Evolutionary conservation across 495 filamentous ascomycete species (phyloP), one percentile per base, ranked within the genome.

Genomic region (Parachaetomium inaequale): DNA sequence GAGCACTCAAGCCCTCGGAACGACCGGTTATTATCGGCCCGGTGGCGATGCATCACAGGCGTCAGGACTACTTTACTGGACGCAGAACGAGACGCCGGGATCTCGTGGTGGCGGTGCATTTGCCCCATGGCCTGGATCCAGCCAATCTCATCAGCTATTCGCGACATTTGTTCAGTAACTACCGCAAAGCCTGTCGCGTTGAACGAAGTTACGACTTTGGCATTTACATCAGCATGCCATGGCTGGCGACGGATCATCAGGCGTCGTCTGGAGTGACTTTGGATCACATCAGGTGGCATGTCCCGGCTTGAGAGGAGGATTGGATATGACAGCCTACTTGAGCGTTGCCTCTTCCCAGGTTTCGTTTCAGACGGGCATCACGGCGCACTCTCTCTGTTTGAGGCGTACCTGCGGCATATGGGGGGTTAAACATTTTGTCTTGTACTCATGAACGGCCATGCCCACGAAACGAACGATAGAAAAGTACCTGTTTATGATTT

Each of bases 401-500:
- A 23, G 46, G 23, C 19, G 45, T 47, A 25, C 23, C n/a, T 23
- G 49, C 5, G 47, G 26, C 26, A 11, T 3, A 32, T 40, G 28
- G 49, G 19, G 17, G 46, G 23, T 47, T 10, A 26, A 8, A 25
- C 46, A 25, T 49, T 49, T 26, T 26, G n/a, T 42, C 11, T 49
- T 49, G 25, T 49, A 25, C 25, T 49, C 26, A 52, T 52, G 49
- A 32, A 4, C 49, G 49, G 32, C 49, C 26, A 52, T 19, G 28
- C 46, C 49, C 14, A 52, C 17, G 49, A 52, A 40, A 52, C 17
- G 49, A 52, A 52, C 29, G 15, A 52, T 52, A 52, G 28, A 32
- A 31, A 52, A 52, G 28, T 52, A 32, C 28, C 26, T 40, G 15
- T 31, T 31, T 8, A 14, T 51, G 12, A 29, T 52, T 31, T 32